Conservation (phyloP, 768 basidiomycete genomes). For the Rossbeevera mucosa region DNA sequence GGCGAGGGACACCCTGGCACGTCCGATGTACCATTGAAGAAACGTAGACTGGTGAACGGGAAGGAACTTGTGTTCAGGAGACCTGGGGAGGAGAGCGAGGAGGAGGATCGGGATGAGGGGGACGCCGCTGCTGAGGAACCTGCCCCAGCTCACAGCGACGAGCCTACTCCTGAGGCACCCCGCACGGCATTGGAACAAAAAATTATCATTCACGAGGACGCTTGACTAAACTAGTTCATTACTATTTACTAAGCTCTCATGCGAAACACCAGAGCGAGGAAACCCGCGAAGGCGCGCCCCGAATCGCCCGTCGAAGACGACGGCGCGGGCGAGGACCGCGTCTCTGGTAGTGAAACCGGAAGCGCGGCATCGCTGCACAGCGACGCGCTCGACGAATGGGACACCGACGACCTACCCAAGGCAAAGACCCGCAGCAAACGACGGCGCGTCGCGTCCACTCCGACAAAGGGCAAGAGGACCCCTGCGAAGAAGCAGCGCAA, state of each 20-base stretch:
- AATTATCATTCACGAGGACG: constrained; percentile 51
- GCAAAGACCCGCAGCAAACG: constrained; percentile 17
- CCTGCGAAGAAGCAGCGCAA: constrained; percentile 26
- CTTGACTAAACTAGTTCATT: constrained; percentile 25
- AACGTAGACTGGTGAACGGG: constrained; percentile 75
- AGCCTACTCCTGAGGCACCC: constrained; percentile 6
- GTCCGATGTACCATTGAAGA: constrained; percentile 57
- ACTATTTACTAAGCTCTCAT: neutral
- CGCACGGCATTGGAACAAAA: constrained; percentile 33
- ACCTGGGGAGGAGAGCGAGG: constrained; percentile 50
- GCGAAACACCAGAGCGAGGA: constrained; percentile 4
- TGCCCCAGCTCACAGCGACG: neutral
- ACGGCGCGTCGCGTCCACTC: constrained; percentile 19
- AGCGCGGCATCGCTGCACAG: constrained; percentile 33
- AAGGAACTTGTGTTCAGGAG: constrained; percentile 58
- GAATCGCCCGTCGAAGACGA: constrained; percentile 9
- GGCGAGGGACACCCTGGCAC: constrained; percentile 22
- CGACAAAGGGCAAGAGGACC: constrained; percentile 22
- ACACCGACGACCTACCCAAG: constrained; percentile 21
- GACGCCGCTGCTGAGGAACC: constrained; percentile 6
- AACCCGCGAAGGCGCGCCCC: neutral
- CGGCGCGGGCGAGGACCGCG: constrained; percentile 8
- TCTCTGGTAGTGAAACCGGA: constrained; percentile 11
- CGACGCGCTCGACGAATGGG: constrained; percentile 42
- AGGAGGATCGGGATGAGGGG: constrained; percentile 37